Percentiles rank a stretch among this genome's conserved stretches.
Conservation (phyloP, 2,329 filamentous ascomycete genomes). For the Mycocentrospora acerina region DNA sequence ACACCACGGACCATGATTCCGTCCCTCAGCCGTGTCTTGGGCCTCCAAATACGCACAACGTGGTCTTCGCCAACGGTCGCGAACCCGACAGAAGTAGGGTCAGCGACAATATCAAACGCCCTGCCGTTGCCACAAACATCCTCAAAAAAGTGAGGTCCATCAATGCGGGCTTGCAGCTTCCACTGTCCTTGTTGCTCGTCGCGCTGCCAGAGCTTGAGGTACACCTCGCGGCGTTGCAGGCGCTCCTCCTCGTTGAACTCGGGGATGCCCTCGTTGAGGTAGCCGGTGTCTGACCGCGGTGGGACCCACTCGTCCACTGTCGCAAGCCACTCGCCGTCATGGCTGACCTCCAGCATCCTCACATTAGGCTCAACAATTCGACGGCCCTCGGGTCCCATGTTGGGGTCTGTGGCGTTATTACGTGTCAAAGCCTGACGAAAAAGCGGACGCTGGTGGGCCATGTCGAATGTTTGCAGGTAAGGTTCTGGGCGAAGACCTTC, state of each 20-base stretch:
- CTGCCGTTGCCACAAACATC: constrained; percentile 52
- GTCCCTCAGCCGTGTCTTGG: constrained; percentile 67
- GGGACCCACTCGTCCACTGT: constrained; percentile 91
- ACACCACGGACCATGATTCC: constrained; percentile 64
- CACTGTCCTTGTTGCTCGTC: constrained; percentile 58
- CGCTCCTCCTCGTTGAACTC: constrained; percentile 48
- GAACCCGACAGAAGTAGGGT: constrained; percentile 71
- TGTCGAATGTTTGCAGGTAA: constrained; percentile 82
- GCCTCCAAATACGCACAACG: constrained; percentile 77
- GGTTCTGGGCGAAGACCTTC: constrained; percentile 48
- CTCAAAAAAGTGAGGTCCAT: constrained; percentile 69
- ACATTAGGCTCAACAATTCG: constrained; percentile 77
- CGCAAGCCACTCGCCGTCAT: constrained; percentile 84
- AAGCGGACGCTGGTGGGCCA: constrained; percentile 74
- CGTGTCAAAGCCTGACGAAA: constrained; percentile 86
- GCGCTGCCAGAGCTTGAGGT: constrained; percentile 88
- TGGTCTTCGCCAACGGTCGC: constrained; percentile 84
- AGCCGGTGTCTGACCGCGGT: constrained; percentile 65
- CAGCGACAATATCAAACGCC: constrained; percentile 72
- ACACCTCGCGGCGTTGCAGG: constrained; percentile 65
- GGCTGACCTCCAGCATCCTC: constrained; percentile 71
- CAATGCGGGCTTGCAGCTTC: constrained; percentile 79
- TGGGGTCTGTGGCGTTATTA: constrained; percentile 82
- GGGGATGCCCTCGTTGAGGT: constrained; percentile 49
- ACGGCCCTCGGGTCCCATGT: constrained; percentile 69